Base-by-base conservation (phyloP, 202 grass and related monocot species). In the Panicum hallii region DNA sequence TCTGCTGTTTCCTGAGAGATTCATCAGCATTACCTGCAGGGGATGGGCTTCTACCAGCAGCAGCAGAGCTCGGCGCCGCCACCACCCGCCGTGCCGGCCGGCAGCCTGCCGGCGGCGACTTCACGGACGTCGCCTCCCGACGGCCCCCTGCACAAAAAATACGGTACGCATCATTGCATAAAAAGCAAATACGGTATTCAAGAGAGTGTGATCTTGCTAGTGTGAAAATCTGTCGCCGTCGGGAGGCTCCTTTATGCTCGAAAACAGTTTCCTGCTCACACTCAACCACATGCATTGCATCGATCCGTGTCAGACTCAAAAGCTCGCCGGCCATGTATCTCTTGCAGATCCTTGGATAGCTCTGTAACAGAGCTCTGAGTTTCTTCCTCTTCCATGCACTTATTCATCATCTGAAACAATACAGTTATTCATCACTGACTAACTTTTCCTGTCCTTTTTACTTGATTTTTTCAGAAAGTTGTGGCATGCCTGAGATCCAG, bases 11-110 rank as follows among this genome's bases (percentile, higher is more conserved):
- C 11, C 87, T 82, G 46, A 85, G 22, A 64, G 28, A 72, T 55
- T 40, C 50, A 46, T 64, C 75, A 84, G 62, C 79, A 82, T 80
- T 93, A 44, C 77, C 7, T 93, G 79, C 75, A 91, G 82, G 85
- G 80, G 17, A 75, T 88, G 71, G 72, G 62, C 32, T 88, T 86
- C 75, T 90, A 85, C 75, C 58, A 57, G 7, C 55, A 57, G 15
- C 91, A 79, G 36, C 85, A 87, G 60, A 87, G 41, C 44, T 79
- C 87, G 20, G 19, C 62, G 43, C 69, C 52, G 61, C 22, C 78
- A 8, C 23, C 58, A 61, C 38, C 36, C 3, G 36, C 36, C 36
- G 3, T 38, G 36, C 36, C 84, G 7, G 44, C 38, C 57, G 44
- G 47, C 49, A 73, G 57, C 34, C 22, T 67, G 48, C 41, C 74